phyloP scores from a whole-genome alignment of 495 filamentous ascomycete genomes.

The Xylaria intraflava region DNA sequence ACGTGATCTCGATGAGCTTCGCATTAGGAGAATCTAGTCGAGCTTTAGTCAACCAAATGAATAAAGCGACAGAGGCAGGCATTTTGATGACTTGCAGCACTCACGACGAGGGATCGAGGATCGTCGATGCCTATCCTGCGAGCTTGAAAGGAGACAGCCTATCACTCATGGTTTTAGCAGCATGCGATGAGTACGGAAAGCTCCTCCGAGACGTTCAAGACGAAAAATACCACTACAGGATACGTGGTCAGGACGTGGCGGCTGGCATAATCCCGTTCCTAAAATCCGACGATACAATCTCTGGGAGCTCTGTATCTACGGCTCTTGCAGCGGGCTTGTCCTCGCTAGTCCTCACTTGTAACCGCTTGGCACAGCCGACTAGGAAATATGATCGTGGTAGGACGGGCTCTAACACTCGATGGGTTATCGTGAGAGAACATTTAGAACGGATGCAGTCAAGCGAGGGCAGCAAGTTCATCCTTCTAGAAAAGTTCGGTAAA shows the following conservation, averaged over 20 bases:
- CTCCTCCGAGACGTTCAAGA: neutral
- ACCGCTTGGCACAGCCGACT: too few species aligned
- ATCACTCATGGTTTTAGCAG: neutral
- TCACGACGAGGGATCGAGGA: slow-evolving; percentile 9
- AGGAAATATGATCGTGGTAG: too few species aligned
- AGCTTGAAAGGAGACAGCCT: neutral
- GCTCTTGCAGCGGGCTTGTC: slow-evolving; percentile 5
- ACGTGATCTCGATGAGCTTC: slow-evolving; percentile 16
- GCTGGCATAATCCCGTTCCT: slow-evolving; percentile 6
- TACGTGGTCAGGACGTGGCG: neutral
- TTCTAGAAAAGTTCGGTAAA: too few species aligned
- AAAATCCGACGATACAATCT: slow-evolving; percentile 1
- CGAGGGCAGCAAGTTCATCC: too few species aligned
- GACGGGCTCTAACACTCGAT: too few species aligned
- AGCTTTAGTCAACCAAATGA: neutral
- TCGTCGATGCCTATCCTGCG: neutral
- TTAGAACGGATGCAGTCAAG: too few species aligned
- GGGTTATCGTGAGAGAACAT: too few species aligned
- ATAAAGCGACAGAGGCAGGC: neutral
- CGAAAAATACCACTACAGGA: neutral
- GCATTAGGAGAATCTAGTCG: neutral
- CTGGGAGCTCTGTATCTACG: slow-evolving; percentile 6
- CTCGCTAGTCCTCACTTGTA: neutral
- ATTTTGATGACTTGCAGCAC: slow-evolving; percentile 2
- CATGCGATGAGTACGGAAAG: slow-evolving; percentile 11